Conservation (phyloP, 192 early-diverging fungal species). For the Dispira parvispora region DNA sequence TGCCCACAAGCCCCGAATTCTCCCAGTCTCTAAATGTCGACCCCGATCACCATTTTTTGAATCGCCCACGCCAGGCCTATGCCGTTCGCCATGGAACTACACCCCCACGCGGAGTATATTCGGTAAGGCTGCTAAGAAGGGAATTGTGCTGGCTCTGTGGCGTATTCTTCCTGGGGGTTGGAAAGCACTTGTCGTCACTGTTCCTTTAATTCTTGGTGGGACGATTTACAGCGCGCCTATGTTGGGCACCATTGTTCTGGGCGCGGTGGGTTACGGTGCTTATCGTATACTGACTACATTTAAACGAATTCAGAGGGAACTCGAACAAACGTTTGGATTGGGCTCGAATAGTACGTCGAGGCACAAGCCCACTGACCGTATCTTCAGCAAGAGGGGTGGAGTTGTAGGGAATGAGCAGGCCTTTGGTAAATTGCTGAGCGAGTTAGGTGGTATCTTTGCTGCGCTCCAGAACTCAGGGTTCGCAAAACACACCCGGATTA, state of each 20-base stretch:
- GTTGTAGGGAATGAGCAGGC: not conserved
- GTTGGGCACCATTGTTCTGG: not conserved
- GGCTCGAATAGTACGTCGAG: not conserved
- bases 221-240: not conserved
- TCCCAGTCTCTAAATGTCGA: too few species aligned
- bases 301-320: not conserved
- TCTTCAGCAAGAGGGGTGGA: not conserved
- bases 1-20: too few species aligned
- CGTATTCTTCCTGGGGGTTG: not conserved
- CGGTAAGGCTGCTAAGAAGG: too few species aligned
- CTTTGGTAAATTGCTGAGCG: not conserved
- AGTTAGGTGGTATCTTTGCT: not conserved
- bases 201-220: not conserved
- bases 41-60: too few species aligned
- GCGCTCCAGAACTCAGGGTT: not conserved
- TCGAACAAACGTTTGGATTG: not conserved
- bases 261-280: not conserved
- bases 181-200: not conserved
- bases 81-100: too few species aligned
- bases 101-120: too few species aligned
- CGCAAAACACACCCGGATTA: not conserved
- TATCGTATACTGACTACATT: not conserved
- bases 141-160: slow-evolving; percentile 8
- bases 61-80: too few species aligned
- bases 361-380: not conserved